Evolutionary conservation across 345 rosid species (phyloP), one percentile per base, ranked within the genome.

Genomic region (Ricinus communis): DNA sequence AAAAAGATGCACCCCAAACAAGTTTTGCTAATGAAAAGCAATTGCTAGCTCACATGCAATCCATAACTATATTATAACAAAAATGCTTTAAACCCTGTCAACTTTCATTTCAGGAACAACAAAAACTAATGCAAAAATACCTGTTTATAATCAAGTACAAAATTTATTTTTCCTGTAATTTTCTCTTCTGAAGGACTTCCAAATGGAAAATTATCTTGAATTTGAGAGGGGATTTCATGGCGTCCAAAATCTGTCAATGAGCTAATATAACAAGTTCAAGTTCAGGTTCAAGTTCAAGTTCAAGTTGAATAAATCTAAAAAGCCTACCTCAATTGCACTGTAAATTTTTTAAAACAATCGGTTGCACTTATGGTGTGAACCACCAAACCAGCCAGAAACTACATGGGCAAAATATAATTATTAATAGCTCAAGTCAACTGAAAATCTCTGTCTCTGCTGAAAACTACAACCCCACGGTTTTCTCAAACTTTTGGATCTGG

Each of bases 401-500:
- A 67, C 74, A 71, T 71, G 76, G 59, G 74, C 47, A 46, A 76
- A 36, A 66, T 40, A 21, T 57, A 33, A 54, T 79, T 81, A 74
- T 78, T 79, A 15, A 53, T 62, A 58, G 63, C 51, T 40, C 0
- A 45, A 40, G 55, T 62, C 61, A 57, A 56, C 47, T 52, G 10
- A 21, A 60, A 33, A 55, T 36, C 31, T 55, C 74, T 64, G 19
- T 41, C 64, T 21, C 56, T 8, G 5, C 68, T 1, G 33, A 52
- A 31, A 49, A 72, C 86, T 82, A 94, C 71, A 94, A 61, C 16
- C 97, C 96, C 0, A 63, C 21, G 0, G 25, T 19, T 80, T 87
- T 85, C 84, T 94, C 71, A 24, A 67, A 0, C 76, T 94, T 94
- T 30, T 87, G 83, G 77, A 94, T 87, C 85, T 91, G 98, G 86